Evolutionary conservation across 1,284 basidiomycete genomes (phyloP).

Genomic region (Fomes fomentarius): DNA sequence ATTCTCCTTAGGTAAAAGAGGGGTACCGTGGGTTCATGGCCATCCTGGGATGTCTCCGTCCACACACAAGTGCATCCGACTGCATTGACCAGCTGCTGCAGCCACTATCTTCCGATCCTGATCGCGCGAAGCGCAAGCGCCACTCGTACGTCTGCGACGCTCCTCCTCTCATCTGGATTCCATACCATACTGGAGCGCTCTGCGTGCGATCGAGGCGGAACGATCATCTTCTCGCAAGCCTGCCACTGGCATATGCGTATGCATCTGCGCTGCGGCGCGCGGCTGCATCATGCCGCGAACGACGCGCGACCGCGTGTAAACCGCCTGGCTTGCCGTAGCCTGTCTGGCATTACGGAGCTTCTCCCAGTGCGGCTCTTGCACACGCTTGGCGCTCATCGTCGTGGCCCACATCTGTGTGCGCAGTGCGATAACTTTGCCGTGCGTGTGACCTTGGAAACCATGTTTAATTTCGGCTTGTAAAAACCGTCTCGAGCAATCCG

Average conservation of each 20-base stretch:
- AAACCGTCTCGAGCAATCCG: no score
- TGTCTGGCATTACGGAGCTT: neutral
- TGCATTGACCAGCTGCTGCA: neutral
- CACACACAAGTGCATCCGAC: neutral
- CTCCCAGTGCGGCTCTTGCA: neutral
- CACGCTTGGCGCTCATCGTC: no score
- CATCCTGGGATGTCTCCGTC: conserved; percentile 10
- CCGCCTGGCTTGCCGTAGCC: neutral
- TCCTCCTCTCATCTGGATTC: no score
- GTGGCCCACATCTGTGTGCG: no score
- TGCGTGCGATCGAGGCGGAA: neutral
- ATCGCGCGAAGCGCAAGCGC: neutral
- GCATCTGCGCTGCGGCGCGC: neutral
- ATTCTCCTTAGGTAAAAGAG: conserved; percentile 7
- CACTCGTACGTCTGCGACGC: conserved; percentile 3
- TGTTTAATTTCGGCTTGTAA: conserved; percentile 9
- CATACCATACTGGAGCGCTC: neutral
- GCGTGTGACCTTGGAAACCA: conserved; percentile 20
- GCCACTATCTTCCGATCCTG: conserved; percentile 9
- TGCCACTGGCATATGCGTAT: no score
- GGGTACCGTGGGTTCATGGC: conserved; percentile 8
- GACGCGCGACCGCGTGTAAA: neutral
- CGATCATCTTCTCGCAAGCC: neutral
- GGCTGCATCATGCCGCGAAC: neutral
- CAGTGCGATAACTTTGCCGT: conserved; percentile 6